Percentiles rank a stretch among this genome's conserved stretches.
phyloP scores from a whole-genome alignment of 345 rosid genomes.

The Excoecaria agallocha region DNA sequence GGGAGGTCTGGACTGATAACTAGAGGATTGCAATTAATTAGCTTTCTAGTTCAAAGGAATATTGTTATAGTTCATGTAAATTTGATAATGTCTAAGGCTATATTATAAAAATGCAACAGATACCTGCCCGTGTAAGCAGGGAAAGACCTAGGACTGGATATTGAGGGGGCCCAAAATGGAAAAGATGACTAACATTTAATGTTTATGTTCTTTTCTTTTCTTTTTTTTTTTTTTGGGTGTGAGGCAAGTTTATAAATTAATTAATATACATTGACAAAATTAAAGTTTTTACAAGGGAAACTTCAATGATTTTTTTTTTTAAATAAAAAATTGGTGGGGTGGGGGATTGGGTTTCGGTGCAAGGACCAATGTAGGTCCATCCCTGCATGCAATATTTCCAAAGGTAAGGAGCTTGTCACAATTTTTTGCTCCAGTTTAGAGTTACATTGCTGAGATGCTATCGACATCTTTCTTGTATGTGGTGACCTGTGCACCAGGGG shows the following conservation, averaged over 20 bases:
- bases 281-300: no score
- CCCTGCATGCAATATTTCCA: not conserved
- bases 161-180: no score
- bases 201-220: no score
- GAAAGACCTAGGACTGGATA: no score
- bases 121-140: not conserved
- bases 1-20: not conserved
- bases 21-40: not conserved
- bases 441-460: not conserved
- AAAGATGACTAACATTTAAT: no score
- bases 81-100: not conserved
- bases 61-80: not conserved
- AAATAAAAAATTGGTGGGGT: no score
- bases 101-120: not conserved
- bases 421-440: not conserved
- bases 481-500: not conserved
- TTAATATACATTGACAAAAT: no score
- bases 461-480: not conserved
- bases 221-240: no score
- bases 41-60: not conserved
- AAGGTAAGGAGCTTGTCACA: not conserved
- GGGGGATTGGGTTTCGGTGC: no score
- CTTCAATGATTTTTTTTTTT: no score
- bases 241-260: no score
- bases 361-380: no score